A percentile compares a stretch with the other conserved stretches of the same genome.
Conservation (phyloP, 495 filamentous ascomycete species). For the Hypoxylon fragiforme region DNA sequence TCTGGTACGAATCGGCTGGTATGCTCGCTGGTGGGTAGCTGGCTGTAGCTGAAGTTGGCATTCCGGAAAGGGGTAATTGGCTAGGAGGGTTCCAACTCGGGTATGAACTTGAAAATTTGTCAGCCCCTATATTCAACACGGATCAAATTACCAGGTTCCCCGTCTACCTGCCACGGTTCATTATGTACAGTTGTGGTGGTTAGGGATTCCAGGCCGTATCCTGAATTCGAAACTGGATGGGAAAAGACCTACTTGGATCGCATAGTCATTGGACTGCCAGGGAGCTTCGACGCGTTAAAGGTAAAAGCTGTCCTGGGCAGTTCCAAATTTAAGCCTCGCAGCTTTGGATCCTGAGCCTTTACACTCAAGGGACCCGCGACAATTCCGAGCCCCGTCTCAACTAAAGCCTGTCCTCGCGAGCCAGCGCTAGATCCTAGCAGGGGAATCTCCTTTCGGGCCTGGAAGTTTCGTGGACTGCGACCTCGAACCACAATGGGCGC, state of each 20-base stretch:
- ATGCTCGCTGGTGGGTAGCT: constrained; percentile 50
- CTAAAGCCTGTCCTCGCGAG: constrained; percentile 60
- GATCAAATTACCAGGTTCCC: not conserved
- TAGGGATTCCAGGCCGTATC: not conserved
- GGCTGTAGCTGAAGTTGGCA: constrained; percentile 45
- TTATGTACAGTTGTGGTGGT: not conserved
- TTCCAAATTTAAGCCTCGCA: constrained; percentile 51
- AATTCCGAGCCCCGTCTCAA: constrained; percentile 52
- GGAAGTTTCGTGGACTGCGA: constrained; percentile 78
- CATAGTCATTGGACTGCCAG: constrained; percentile 56
- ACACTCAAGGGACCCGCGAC: constrained; percentile 52
- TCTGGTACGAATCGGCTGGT: constrained; percentile 49
- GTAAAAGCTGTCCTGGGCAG: constrained; percentile 56
- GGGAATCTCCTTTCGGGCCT: constrained; percentile 74
- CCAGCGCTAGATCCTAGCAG: constrained; percentile 70
- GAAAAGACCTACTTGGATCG: constrained; percentile 52
- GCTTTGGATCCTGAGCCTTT: constrained; percentile 53
- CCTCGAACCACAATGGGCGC: constrained; percentile 78
- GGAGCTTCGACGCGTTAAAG: constrained; percentile 57
- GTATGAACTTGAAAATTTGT: constrained; percentile 40
- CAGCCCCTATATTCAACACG: constrained; percentile 10
- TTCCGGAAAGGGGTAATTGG: constrained; percentile 41
- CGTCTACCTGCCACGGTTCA: not conserved
- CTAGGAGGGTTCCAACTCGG: constrained; percentile 47
- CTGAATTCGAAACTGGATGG: not conserved